Base-by-base conservation (phyloP, 2,329 filamentous ascomycete species). In the Raffaelea albimanens region DNA sequence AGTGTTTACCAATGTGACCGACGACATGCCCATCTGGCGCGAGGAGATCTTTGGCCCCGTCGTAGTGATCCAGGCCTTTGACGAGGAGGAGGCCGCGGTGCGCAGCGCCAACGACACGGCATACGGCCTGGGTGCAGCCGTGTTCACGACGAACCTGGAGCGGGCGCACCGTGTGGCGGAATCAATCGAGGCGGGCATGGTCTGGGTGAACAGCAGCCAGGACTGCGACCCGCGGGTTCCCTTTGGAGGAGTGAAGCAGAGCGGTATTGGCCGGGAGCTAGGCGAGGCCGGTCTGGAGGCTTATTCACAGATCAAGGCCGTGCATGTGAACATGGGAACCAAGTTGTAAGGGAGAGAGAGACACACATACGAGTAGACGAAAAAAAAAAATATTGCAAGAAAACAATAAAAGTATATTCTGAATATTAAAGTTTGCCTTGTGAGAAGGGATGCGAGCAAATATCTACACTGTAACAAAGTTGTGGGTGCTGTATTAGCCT, bases 111-210 rank as follows among this genome's bases (percentile, higher is more conserved):
- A 67, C 46, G 59, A 78, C 56, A 73, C 70, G 2, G 71, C 66
- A 0, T 80, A 82, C 54, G 77, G 77, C 4, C 65, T 81, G 1
- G 76, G 75, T 4, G 67, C 72, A 9, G 71, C 76, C 0, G 61
- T 83, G 4, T 82, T 81, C 53, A 80, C 77, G 1, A 64, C 70
- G 55, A 69, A 80, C 56, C 67, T 80, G 50, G 66, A 60, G 43
- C 61, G 62, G 55, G 67, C 67, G 18, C 67, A 70, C 54, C 57
- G 63, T 25, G 64, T 68, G 10, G 67, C 71, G 23, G 70, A 71
- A 48, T 76, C 73, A 43, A 73, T 80, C 42, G 74, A 79, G 59
- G 71, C 73, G 5, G 76, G 76, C 40, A 68, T 68, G 65, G 67
- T 70, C 39, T 70, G 67, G 67, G 63, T 70, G 55, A 70, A 70